Conservation (phyloP, 2,329 filamentous ascomycete genomes). For the Nothophaeocryptopus gaeumannii region DNA sequence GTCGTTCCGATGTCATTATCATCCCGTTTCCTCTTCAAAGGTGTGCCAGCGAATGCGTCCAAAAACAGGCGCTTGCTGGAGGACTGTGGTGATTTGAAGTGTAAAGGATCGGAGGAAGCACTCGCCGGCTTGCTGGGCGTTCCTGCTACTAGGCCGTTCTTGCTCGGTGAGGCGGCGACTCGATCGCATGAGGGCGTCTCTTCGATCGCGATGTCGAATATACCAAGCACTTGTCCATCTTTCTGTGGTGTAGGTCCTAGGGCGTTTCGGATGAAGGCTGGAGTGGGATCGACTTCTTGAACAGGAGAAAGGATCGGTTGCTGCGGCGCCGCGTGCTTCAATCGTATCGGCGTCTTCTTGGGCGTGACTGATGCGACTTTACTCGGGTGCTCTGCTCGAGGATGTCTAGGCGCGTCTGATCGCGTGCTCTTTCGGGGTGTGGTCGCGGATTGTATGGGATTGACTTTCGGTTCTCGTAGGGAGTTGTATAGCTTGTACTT, state of each 20-base stretch:
- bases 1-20: conserved; percentile 35
- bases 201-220: conserved; percentile 67
- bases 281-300: conserved; percentile 34
- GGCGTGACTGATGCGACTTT: conserved; percentile 18
- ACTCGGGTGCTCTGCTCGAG: conserved; percentile 18
- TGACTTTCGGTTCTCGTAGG: conserved; percentile 47
- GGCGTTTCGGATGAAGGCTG: conserved; percentile 32
- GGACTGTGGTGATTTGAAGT: conserved; percentile 48
- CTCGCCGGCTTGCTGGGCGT: conserved; percentile 39
- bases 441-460: conserved; percentile 41
- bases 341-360: conserved; percentile 20
- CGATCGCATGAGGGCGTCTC: neutral
- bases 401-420: conserved; percentile 9
- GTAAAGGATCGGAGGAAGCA: conserved; percentile 12
- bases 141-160: conserved; percentile 32
- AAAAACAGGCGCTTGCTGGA: conserved; percentile 60
- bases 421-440: conserved; percentile 26
- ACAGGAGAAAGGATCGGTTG: conserved; percentile 15
- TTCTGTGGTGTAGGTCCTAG: conserved; percentile 77
- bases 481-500: conserved; percentile 78
- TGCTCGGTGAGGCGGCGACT: conserved; percentile 20
- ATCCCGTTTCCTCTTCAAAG: conserved; percentile 51
- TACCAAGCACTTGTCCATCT: conserved; percentile 70
- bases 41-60: conserved; percentile 62
- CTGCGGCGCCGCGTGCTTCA: conserved; percentile 6